These are phyloP conservation scores for Rhazya stricta DNA, from an alignment of 257 asterid genomes.

Conservation along the genomic window DNA sequence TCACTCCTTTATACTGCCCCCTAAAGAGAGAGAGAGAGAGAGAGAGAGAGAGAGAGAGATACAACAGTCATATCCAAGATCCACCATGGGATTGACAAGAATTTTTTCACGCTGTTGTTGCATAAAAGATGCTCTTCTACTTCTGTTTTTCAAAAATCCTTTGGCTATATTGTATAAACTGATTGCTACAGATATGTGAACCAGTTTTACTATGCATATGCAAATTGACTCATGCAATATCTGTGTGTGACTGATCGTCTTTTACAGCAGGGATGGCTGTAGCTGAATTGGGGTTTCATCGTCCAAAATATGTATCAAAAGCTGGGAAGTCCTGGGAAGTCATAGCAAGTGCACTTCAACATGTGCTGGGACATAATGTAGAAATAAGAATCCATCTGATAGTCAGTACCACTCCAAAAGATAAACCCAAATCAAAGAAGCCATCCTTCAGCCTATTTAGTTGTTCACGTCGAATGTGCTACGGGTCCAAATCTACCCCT, in stretches of 20 bases:
- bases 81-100: neutral
- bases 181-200: neutral
- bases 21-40: no score
- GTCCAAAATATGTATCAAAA: slow-evolving; percentile 50
- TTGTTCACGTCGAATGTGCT: slow-evolving; percentile 58
- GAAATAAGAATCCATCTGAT: slow-evolving; percentile 62
- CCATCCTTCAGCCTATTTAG: slow-evolving; percentile 46
- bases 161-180: neutral
- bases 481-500: slow-evolving; percentile 36
- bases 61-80: no score
- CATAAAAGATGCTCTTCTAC: neutral
- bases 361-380: slow-evolving; percentile 57
- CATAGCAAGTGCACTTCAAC: slow-evolving; percentile 76
- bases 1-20: no score
- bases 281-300: slow-evolving; percentile 69
- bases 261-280: slow-evolving; percentile 56
- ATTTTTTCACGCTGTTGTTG: neutral
- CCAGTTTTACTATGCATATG: neutral
- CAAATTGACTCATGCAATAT: neutral
- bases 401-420: slow-evolving; percentile 20
- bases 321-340: slow-evolving; percentile 87
- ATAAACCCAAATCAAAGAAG: slow-evolving; percentile 30
- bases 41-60: no score
- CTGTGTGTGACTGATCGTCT: neutral
- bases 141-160: neutral